Conservation (phyloP, 331 rosid species). For the Dryas integrifolia region DNA sequence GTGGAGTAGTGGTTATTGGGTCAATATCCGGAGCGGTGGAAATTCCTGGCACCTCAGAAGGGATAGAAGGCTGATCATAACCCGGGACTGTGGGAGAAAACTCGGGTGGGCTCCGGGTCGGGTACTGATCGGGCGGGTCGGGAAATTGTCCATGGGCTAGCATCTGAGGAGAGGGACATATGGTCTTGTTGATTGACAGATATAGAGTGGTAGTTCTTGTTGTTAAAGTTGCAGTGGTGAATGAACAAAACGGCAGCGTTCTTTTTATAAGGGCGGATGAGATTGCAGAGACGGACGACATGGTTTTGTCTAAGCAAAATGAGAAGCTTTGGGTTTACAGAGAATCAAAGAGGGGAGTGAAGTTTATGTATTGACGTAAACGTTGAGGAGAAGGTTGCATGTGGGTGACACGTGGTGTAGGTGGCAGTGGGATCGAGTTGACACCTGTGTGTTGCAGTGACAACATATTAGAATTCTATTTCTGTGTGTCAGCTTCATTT, state of each 20-base stretch:
- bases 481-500: too few species aligned
- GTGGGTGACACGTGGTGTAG: too few species aligned
- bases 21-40: slow-evolving; percentile 41
- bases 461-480: too few species aligned
- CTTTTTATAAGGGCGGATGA: slow-evolving; percentile 40
- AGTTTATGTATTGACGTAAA: too few species aligned
- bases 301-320: not conserved
- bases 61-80: slow-evolving; percentile 27
- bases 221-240: not conserved
- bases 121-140: slow-evolving; percentile 31
- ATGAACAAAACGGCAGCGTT: slow-evolving; percentile 26
- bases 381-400: too few species aligned
- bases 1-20: slow-evolving; percentile 24
- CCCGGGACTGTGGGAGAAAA: slow-evolving; percentile 33
- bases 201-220: slow-evolving; percentile 1
- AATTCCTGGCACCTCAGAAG: slow-evolving; percentile 33
- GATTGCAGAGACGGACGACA: slow-evolving; percentile 37
- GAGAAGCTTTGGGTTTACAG: too few species aligned
- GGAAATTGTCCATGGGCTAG: not conserved
- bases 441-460: too few species aligned
- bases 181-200: not conserved
- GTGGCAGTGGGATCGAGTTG: too few species aligned
- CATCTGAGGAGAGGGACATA: not conserved
- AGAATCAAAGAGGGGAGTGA: too few species aligned
- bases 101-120: slow-evolving; percentile 35